Evolutionary conservation across 2,329 filamentous ascomycete species (phyloP).

Genomic region (Colletotrichum plurivorum): DNA sequence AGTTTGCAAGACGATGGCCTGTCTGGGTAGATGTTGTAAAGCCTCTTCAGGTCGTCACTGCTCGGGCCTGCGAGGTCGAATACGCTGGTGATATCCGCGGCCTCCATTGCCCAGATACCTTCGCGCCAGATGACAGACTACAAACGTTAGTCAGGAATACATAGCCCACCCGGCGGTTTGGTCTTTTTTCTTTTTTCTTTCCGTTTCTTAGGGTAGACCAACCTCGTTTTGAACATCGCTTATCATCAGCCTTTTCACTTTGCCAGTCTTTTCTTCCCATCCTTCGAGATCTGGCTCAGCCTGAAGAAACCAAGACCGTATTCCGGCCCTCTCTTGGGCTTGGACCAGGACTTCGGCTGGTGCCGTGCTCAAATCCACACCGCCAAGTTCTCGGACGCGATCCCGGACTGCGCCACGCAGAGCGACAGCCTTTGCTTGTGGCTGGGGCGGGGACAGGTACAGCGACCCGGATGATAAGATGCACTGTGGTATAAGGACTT

Average conservation of each 20-base stretch:
- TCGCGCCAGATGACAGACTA: conserved; percentile 61
- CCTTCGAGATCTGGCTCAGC: conserved; percentile 51
- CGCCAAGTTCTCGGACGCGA: not conserved
- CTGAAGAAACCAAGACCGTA: conserved; percentile 59
- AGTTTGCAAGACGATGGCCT: conserved; percentile 55
- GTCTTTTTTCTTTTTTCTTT: not conserved
- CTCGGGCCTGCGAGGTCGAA: conserved; percentile 50
- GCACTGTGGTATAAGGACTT: conserved; percentile 49
- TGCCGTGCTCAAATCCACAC: conserved; percentile 44
- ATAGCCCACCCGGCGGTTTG: too few species aligned
- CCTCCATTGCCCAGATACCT: conserved; percentile 54
- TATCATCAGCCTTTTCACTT: conserved; percentile 54
- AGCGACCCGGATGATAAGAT: conserved; percentile 59
- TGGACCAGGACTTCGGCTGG: conserved; percentile 50
- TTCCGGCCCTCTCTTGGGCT: conserved; percentile 51
- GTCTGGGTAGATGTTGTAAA: conserved; percentile 57
- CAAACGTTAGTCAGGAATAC: not conserved
- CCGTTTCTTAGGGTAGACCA: not conserved
- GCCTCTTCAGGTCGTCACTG: conserved; percentile 50
- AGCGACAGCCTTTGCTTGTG: conserved; percentile 34
- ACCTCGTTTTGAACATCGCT: conserved; percentile 61
- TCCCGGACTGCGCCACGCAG: not conserved
- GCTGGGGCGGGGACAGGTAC: conserved; percentile 58
- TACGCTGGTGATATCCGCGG: conserved; percentile 49
- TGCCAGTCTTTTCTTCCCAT: conserved; percentile 52